These are phyloP conservation scores for Daldinia caldariorum DNA, from an alignment of 495 filamentous ascomycete genomes.

Conservation along the genomic window DNA sequence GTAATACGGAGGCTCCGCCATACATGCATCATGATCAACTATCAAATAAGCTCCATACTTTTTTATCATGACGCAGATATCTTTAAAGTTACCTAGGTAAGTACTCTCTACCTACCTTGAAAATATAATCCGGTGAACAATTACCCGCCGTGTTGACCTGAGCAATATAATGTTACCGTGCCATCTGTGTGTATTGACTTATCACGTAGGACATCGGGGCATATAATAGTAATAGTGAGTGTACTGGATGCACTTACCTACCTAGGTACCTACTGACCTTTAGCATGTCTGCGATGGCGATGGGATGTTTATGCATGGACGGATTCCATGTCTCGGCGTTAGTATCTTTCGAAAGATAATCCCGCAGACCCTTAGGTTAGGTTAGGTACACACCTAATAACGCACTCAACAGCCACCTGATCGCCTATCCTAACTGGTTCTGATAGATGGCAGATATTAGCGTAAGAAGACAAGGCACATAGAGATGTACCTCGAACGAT, in stretches of 20 bases:
- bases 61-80: slow-evolving; percentile 2
- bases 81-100: too few relatives aligned
- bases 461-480: slow-evolving; percentile 9
- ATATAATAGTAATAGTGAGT: neutral
- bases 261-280: neutral
- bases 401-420: neutral
- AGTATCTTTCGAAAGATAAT: slow-evolving; percentile 28
- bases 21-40: slow-evolving; percentile 13
- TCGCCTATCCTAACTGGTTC: slow-evolving; percentile 13
- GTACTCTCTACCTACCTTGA: neutral
- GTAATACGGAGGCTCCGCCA: slow-evolving; percentile 16
- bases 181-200: slow-evolving; percentile 14
- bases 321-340: slow-evolving; percentile 4
- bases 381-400: slow-evolving; percentile 5
- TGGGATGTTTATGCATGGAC: slow-evolving; percentile 3
- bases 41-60: slow-evolving; percentile 8
- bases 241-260: too few relatives aligned
- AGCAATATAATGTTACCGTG: slow-evolving; percentile 15
- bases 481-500: slow-evolving; percentile 2
- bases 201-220: slow-evolving; percentile 11
- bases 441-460: slow-evolving; percentile 25
- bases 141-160: slow-evolving; percentile 2
- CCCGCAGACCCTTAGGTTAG: slow-evolving; percentile 25
- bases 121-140: neutral
- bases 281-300: neutral